Evolutionary conservation across 345 rosid genomes (phyloP), one percentile per base, ranked within the genome.

Genomic region (Noccaea caerulescens): DNA sequence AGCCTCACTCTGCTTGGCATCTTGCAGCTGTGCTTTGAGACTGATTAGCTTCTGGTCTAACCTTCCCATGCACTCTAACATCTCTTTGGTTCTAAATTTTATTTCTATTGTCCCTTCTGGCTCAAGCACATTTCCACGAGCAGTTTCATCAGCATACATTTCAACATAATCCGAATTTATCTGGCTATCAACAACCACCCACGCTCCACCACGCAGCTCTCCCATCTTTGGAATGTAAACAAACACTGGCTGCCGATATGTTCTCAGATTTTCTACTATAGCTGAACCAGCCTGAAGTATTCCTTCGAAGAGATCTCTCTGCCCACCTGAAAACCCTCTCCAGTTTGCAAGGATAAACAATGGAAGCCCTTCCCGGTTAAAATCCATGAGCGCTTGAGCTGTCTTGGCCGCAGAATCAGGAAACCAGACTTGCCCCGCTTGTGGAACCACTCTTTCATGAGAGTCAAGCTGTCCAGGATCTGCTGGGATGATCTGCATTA

Each of bases 341-440:
- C 99, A 94, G 75, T 94, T 94, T 33, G 98, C 99, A 47, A 94
- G 86, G 74, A 94, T 92, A 82, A 94, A 92, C 73, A 94, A 83
- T 1, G 99, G 99, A 64, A 94, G 90, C 85, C 81, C 98, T 80
- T 94, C 99, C 69, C 78, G 76, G 84, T 94, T 88, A 80, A 94
- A 94, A 87, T 94, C 99, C 82, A 94, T 77, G 66, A 94, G 79
- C 1, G 99, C 98, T 77, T 94, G 99, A 54, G 98, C 96, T 10
- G 98, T 94, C 86, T 94, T 94, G 66, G 85, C 81, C 5, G 99
- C 99, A 30, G 99, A 94, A 86, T 92, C 99, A 25, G 99, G 99
- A 79, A 94, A 94, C 99, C 99, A 94, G 68, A 94, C 99, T 83
- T 94, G 99, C 58, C 99, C 99, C 63, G 99, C 99, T 82, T 92